Evolutionary conservation across 192 early-diverging fungal genomes (phyloP), one percentile per base, ranked within the genome.

Genomic region (Rhizophagus prolifer): DNA sequence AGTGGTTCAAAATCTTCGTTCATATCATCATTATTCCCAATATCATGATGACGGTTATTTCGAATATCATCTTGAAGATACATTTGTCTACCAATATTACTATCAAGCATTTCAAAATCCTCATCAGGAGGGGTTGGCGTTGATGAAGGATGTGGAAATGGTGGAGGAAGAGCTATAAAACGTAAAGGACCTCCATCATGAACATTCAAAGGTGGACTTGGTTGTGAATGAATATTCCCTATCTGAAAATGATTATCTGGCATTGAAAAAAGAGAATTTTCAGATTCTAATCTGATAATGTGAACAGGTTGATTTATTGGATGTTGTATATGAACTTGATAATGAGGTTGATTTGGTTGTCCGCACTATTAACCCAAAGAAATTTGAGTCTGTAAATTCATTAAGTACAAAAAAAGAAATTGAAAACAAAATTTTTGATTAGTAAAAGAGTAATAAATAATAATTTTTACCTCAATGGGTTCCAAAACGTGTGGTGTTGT

Each of bases 41-140:
- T 28, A 23, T 64, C 62, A 30, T 25, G 16, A 30, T 64, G 62
- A 7, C 30, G 25, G 10, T 64, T 26, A 30, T 13, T 30, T 30
- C 25, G 28, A 26, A 16, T 26, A 30, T 64, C 26, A 28, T 25
- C 26, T 16, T 28, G 62, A 64, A 30, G 62, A 13, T 16, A 30
- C 12, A 30, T 64, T 9, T 64, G 13, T 16, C 14, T 28, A 70
- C 38, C 30, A 26, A 30, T 63, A 63, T 26, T 63, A 30, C 9
- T n/a, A 50, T 70, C 68, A 70, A 44, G 44, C 41, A 70, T 47
- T 21, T 70, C 68, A 70, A 54, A 70, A 70, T 70, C 68, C 16
- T 70, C 68, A 19, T 70, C 68, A 28, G 68, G 38, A 44, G 68
- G 68, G 30, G 68, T 70, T 70, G 23, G 44, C 1, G 41, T 70